These are phyloP conservation scores for Auricularia cornea DNA, from an alignment of 768 basidiomycete species.

Conservation along the genomic window DNA sequence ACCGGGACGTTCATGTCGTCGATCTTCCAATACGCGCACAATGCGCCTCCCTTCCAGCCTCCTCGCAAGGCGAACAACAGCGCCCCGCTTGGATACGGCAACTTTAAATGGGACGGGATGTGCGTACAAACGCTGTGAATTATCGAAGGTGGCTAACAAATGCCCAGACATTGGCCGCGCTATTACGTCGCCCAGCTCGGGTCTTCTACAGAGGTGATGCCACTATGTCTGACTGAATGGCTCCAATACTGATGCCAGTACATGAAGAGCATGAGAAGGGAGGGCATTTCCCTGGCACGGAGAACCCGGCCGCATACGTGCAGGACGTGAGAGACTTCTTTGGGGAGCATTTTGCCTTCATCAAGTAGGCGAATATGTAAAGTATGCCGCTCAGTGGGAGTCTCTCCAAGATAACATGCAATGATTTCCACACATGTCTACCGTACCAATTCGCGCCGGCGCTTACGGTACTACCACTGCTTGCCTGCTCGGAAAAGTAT, in stretches of 20 bases:
- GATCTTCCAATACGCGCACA: constrained; percentile 13
- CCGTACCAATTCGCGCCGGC: too few relatives aligned
- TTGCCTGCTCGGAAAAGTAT: too few relatives aligned
- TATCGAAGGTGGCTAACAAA: not conserved
- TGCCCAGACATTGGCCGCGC: not conserved
- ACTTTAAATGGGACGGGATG: not conserved
- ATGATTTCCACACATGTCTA: too few relatives aligned
- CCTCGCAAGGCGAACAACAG: not conserved
- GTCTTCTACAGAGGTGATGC: not conserved
- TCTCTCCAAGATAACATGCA: too few relatives aligned
- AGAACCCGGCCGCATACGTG: not conserved
- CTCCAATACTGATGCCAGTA: not conserved
- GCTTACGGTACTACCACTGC: too few relatives aligned
- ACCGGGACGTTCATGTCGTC: constrained; percentile 16
- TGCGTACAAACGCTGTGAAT: too few relatives aligned
- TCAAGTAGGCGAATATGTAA: too few relatives aligned
- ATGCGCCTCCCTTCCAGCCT: not conserved
- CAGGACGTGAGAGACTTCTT: not conserved
- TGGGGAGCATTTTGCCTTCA: not conserved
- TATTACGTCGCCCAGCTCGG: not conserved
- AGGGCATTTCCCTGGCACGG: not conserved
- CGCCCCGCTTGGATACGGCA: constrained; percentile 3
- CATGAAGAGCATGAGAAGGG: not conserved
- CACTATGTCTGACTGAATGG: not conserved
- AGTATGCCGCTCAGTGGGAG: too few relatives aligned